Evolutionary conservation across 441 rosid genomes (phyloP).

Genomic region (Manihot esculenta): DNA sequence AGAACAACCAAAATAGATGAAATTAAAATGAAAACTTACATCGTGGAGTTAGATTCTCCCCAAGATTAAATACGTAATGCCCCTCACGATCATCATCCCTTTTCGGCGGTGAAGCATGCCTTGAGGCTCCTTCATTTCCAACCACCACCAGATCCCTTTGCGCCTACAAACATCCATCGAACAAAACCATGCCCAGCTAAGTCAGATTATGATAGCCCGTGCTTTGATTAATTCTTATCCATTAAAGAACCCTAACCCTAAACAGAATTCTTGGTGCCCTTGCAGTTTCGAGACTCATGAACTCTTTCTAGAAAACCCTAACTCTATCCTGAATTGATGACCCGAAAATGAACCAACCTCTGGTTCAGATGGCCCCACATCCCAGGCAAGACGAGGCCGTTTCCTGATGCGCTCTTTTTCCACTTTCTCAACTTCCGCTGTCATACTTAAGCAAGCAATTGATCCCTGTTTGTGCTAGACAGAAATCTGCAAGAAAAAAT

Average conservation of each 20-base stretch:
- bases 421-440: conserved; percentile 35
- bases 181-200: conserved; percentile 24
- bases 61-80: conserved; percentile 64
- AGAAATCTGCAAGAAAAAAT: conserved; percentile 39
- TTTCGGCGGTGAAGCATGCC: conserved; percentile 55
- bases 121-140: conserved; percentile 31
- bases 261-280: neutral
- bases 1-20: neutral
- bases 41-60: conserved; percentile 85
- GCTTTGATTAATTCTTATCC: neutral
- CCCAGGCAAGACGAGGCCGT: conserved; percentile 82
- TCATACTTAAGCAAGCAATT: conserved; percentile 24
- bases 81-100: conserved; percentile 86
- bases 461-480: neutral
- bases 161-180: conserved; percentile 37
- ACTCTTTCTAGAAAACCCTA: conserved; percentile 22
- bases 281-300: neutral
- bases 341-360: conserved; percentile 41
- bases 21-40: conserved; percentile 43
- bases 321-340: conserved; percentile 8
- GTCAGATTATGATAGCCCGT: conserved; percentile 4
- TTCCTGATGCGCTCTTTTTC: conserved; percentile 63
- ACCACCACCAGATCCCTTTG: conserved; percentile 31
- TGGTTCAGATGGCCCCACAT: conserved; percentile 57
- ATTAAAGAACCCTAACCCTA: neutral